These are phyloP conservation scores for Globisporangium mamillatum DNA, from an alignment of 352 stramenopile species.

Conservation along the genomic window DNA sequence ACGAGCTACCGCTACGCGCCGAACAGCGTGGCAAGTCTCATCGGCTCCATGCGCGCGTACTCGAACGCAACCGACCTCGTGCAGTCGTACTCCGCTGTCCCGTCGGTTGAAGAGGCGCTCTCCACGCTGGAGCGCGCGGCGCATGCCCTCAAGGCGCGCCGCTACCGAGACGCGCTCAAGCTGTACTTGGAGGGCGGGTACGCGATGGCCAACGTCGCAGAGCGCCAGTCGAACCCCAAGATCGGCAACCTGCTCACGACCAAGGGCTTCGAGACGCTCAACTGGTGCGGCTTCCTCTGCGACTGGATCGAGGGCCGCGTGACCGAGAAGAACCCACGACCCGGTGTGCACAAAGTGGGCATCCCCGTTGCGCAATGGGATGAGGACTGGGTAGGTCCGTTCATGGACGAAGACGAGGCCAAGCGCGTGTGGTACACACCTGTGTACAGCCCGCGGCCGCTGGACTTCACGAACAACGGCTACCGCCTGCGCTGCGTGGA, in stretches of 20 bases:
- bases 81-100: constrained; percentile 70
- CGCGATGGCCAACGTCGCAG: constrained; percentile 78
- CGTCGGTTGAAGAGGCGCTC: constrained; percentile 77
- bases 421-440: constrained; percentile 81
- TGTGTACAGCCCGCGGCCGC: constrained; percentile 61
- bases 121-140: constrained; percentile 69
- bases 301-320: constrained; percentile 85
- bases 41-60: constrained; percentile 79
- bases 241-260: constrained; percentile 84
- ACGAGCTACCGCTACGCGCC: constrained; percentile 58
- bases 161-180: constrained; percentile 78
- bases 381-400: constrained; percentile 71
- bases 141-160: constrained; percentile 45
- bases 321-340: constrained; percentile 67
- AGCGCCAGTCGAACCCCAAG: constrained; percentile 75
- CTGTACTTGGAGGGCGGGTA: constrained; percentile 84
- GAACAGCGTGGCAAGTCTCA: constrained; percentile 63
- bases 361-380: constrained; percentile 69
- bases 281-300: constrained; percentile 78
- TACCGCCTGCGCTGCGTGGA: constrained; percentile 81
- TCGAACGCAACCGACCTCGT: constrained; percentile 70
- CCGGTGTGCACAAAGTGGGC: constrained; percentile 76
- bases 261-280: constrained; percentile 85
- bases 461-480: constrained; percentile 75
- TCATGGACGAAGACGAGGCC: constrained; percentile 72